Percentiles rank a stretch among this genome's conserved stretches.
Evolutionary conservation across 164 flowering plant genomes (phyloP).

Genomic region (Annona squamosa): DNA sequence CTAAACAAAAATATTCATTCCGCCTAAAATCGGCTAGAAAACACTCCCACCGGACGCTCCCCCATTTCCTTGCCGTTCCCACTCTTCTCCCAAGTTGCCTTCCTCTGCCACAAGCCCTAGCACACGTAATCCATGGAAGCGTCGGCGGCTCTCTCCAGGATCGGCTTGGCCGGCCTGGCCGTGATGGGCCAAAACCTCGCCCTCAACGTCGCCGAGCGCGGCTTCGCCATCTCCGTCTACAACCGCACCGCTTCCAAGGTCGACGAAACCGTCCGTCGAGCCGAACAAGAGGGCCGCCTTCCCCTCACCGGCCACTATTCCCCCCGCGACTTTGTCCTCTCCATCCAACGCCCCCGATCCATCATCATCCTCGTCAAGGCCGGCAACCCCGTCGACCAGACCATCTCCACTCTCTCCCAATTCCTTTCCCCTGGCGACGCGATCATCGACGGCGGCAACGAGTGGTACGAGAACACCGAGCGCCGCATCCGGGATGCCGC

Average conservation of each 20-base stretch:
- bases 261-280: constrained; percentile 39
- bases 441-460: constrained; percentile 40
- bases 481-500: constrained; percentile 22
- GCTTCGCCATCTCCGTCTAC: constrained; percentile 47
- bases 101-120: background rate
- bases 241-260: constrained; percentile 40
- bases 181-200: constrained; percentile 57
- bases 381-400: constrained; percentile 41
- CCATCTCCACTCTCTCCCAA: constrained; percentile 30
- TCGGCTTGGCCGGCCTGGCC: constrained; percentile 50
- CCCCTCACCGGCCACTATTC: constrained; percentile 29
- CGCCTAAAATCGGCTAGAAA: background rate
- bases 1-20: background rate
- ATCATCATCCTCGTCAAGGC: constrained; percentile 47
- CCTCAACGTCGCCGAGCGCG: constrained; percentile 42
- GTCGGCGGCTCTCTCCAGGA: constrained; percentile 26
- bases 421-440: constrained; percentile 34
- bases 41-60: background rate
- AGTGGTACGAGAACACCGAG: constrained; percentile 42
- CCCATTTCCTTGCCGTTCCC: background rate
- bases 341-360: constrained; percentile 33
- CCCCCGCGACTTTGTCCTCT: constrained; percentile 32
- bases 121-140: constrained; percentile 7
- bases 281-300: constrained; percentile 28
- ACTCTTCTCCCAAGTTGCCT: background rate